A percentile compares a stretch with the other conserved stretches of the same genome.
Evolutionary conservation across 768 basidiomycete species (phyloP).

Genomic region (Pleurotus pulmonarius): DNA sequence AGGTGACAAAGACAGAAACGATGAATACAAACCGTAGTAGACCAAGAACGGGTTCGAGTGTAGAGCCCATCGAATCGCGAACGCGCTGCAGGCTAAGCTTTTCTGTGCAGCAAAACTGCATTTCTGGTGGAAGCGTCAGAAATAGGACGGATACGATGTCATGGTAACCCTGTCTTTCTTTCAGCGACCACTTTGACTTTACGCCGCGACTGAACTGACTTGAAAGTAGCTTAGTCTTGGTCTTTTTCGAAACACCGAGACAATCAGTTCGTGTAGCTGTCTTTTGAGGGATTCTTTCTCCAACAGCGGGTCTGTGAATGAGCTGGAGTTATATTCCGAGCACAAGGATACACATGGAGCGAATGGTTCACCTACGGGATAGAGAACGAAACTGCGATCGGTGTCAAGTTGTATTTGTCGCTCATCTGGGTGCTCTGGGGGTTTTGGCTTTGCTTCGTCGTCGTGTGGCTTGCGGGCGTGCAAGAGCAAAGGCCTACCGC

Average conservation of each 20-base stretch:
- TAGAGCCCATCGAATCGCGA: slow-evolving; percentile 84
- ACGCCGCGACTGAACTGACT: slow-evolving; percentile 27
- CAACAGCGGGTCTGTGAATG: slow-evolving; percentile 14
- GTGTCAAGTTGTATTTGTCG: slow-evolving; percentile 87
- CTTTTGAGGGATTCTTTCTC: slow-evolving; percentile 57
- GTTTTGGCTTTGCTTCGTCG: too few species aligned
- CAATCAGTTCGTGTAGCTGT: slow-evolving; percentile 68
- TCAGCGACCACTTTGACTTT: too few species aligned
- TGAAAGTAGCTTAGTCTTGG: slow-evolving; percentile 83
- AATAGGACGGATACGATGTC: slow-evolving; percentile 83
- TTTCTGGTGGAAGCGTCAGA: slow-evolving; percentile 62
- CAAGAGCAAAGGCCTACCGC: slow-evolving; percentile 32
- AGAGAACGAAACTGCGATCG: slow-evolving; percentile 89
- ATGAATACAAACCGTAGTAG: slow-evolving; percentile 52
- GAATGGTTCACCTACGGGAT: slow-evolving; percentile 71
- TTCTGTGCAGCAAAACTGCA: slow-evolving; percentile 58
- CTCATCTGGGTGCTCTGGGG: slow-evolving; percentile 64
- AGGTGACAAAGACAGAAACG: background rate
- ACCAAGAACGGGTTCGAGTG: slow-evolving; percentile 82
- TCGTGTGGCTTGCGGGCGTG: slow-evolving; percentile 18
- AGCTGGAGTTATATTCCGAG: background rate
- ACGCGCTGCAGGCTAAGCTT: slow-evolving; percentile 75
- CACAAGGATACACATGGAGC: background rate
- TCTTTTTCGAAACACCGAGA: slow-evolving; percentile 68
- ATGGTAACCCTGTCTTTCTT: slow-evolving; percentile 47